Evolutionary conservation across 106 monocot species (phyloP), one percentile per base, ranked within the genome.

Genomic region (Dendrobium officinale): DNA sequence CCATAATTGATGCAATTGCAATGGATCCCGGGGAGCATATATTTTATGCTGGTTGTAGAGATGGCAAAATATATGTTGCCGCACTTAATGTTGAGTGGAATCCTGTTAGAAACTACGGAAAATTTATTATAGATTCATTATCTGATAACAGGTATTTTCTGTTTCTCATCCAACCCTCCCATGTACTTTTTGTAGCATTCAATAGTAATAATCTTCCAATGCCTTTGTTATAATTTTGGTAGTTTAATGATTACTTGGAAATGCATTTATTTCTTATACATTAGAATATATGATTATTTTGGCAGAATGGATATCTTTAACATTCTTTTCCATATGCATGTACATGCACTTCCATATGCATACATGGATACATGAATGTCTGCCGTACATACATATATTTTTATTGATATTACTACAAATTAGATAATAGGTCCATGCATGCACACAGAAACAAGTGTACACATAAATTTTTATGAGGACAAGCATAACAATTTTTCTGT

Each of bases 61-160:
- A 98, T 89, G 92, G 97, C 22, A 94, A 92, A 54, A 92, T 98
- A 81, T 95, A 98, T 81, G 80, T 94, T 79, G 88, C 86, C 66
- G 89, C 89, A 66, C 87, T 98, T 80, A 89, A 81, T 87, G 91
- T 86, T 82, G 86, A 87, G 83, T 78, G 72, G 56, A 79, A 84
- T 42, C 78, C 88, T 42, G 80, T 75, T 24, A 80, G 83, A 72
- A 86, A 70, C 76, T 78, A 84, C 86, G 90, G 87, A 26, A 79
- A 79, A 84, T 85, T 84, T 67, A 92, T 92, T 55, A 81, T 86
- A 58, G 92, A 89, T 58, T 79, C 74, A 22, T 75, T 95, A 55
- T 82, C 80, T 78, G 91, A 94, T 58, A 86, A 94, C 67, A 88
- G 96, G 96, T 94, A 16, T 5, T 78, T 78, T 78, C 33, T 59